A percentile compares a stretch with the other conserved stretches of the same genome.
Conservation (phyloP, 1,284 basidiomycete species). For the Ceratobasidium sp. region DNA sequence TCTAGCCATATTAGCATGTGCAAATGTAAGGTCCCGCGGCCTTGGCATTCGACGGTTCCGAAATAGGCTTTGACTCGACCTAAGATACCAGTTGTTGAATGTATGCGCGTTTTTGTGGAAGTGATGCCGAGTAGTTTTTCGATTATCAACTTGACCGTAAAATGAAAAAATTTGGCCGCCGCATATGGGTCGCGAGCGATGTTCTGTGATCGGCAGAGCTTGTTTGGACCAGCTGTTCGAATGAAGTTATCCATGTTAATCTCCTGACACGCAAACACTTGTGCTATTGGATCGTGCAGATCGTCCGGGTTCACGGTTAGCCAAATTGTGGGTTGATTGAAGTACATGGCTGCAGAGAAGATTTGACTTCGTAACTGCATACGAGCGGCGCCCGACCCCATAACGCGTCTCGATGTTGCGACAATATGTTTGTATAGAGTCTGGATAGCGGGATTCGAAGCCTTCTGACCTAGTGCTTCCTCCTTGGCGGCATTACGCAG, state of each 20-base stretch:
- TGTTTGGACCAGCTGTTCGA: slow-evolving; percentile 53
- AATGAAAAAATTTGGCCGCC: slow-evolving; percentile 59
- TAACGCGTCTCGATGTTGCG: slow-evolving; percentile 41
- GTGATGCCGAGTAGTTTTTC: slow-evolving; percentile 57
- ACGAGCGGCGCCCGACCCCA: slow-evolving; percentile 51
- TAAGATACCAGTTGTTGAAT: slow-evolving; percentile 50
- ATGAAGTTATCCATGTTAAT: slow-evolving; percentile 59
- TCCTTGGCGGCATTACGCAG: slow-evolving; percentile 47
- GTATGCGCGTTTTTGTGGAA: slow-evolving; percentile 51
- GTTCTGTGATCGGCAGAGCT: slow-evolving; percentile 53
- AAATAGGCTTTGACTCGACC: slow-evolving; percentile 54
- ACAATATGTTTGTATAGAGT: slow-evolving; percentile 40
- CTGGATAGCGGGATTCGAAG: slow-evolving; percentile 21
- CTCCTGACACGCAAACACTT: slow-evolving; percentile 58
- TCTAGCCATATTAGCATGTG: slow-evolving; percentile 55
- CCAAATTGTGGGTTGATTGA: slow-evolving; percentile 49
- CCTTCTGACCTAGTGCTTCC: slow-evolving; percentile 20
- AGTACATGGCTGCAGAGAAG: slow-evolving; percentile 51
- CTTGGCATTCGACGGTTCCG: slow-evolving; percentile 55
- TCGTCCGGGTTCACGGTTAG: slow-evolving; percentile 56
- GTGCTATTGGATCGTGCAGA: slow-evolving; percentile 55
- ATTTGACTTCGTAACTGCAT: slow-evolving; percentile 52
- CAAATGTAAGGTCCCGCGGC: slow-evolving; percentile 54
- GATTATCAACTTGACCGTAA: slow-evolving; percentile 57
- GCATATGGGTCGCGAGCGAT: slow-evolving; percentile 60